Conservation (phyloP, 345 rosid genomes). For the Laguncularia racemosa region DNA sequence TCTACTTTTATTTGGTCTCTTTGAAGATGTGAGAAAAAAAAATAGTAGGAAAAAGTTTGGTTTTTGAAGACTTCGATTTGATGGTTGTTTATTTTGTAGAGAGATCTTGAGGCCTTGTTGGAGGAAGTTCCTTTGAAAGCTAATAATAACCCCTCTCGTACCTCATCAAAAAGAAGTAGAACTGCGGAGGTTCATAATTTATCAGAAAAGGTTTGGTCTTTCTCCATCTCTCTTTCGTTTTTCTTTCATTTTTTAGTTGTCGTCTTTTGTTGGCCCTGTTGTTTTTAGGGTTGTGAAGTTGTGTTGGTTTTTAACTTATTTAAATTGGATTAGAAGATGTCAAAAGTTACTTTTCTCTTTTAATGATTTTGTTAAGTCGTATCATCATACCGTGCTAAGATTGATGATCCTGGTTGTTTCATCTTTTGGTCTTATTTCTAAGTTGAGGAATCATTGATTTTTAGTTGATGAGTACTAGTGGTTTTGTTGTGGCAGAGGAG, state of each 20-base stretch:
- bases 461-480: too few species aligned
- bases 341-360: too few species aligned
- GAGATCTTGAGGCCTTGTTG: constrained; percentile 54
- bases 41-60: background rate
- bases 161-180: constrained; percentile 81
- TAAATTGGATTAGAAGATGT: too few species aligned
- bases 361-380: too few species aligned
- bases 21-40: background rate
- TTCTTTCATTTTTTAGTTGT: background rate
- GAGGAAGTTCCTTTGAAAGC: constrained; percentile 45
- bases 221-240: background rate
- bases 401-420: too few species aligned
- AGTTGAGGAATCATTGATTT: too few species aligned
- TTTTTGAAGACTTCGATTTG: constrained; percentile 6
- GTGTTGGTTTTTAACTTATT: too few species aligned
- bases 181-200: constrained; percentile 96
- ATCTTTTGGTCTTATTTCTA: too few species aligned
- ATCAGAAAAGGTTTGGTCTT: constrained; percentile 73
- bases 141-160: constrained; percentile 28
- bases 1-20: background rate
- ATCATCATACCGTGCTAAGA: too few species aligned
- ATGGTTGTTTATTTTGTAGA: constrained; percentile 24
- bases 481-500: constrained; percentile 50
- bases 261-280: constrained; percentile 5
- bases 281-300: too few species aligned